These are phyloP conservation scores for Aspergillus sp. DNA, from an alignment of 2,329 filamentous ascomycete genomes.

Conservation along the genomic window DNA sequence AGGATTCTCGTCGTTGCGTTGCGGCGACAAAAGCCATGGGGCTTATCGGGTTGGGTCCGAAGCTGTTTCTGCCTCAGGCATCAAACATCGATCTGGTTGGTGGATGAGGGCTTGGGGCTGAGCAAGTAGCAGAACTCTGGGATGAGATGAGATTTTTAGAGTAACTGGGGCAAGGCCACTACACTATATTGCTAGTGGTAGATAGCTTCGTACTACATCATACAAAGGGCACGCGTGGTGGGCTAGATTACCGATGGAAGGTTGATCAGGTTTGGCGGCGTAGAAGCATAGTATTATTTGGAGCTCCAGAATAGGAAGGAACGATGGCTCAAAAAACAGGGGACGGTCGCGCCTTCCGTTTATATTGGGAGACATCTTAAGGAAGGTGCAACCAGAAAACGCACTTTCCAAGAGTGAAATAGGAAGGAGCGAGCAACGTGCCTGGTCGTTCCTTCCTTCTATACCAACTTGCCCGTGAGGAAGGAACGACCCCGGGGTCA, in stretches of 20 bases:
- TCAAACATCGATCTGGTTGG: conserved; percentile 11
- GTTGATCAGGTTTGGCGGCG: too few relatives aligned
- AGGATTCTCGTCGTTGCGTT: not conserved
- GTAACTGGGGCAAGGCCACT: too few relatives aligned
- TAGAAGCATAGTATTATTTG: not conserved
- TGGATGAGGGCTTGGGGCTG: conserved; percentile 30
- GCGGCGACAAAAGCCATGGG: not conserved
- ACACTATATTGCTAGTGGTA: too few relatives aligned
- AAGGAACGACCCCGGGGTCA: not conserved
- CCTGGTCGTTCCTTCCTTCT: not conserved
- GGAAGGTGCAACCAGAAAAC: not conserved
- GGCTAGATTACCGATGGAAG: too few relatives aligned
- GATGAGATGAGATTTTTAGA: too few relatives aligned
- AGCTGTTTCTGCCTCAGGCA: conserved; percentile 12
- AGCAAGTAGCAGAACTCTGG: not conserved
- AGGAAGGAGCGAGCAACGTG: not conserved
- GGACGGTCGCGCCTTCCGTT: not conserved
- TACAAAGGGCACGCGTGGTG: too few relatives aligned
- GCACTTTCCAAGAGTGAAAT: not conserved
- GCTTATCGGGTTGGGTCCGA: conserved; percentile 16
- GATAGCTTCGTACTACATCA: too few relatives aligned
- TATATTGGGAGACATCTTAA: not conserved
- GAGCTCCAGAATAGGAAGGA: not conserved
- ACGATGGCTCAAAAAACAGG: not conserved
- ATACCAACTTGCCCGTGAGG: not conserved